phyloP scores from a whole-genome alignment of 768 basidiomycete species.

The Leccinum fibrillosum region DNA sequence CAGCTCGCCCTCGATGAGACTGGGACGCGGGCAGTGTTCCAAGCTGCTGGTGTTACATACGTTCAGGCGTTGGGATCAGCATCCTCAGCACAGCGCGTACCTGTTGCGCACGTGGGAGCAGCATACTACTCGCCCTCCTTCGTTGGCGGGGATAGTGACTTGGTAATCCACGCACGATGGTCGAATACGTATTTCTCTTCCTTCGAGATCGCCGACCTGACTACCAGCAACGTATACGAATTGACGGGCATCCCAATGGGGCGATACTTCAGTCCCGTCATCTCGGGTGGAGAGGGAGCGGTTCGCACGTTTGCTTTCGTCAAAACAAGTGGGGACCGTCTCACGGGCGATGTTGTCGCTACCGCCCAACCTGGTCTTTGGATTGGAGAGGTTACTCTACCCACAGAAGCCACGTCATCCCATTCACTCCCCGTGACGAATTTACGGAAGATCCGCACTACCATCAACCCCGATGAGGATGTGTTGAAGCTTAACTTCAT shows the following conservation, averaged over 20 bases:
- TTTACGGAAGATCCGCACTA: conserved; percentile 47
- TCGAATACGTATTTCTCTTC: conserved; percentile 59
- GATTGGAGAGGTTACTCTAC: conserved; percentile 55
- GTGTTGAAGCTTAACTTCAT: conserved; percentile 55
- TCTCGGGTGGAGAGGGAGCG: conserved; percentile 43
- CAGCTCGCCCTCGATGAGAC: conserved; percentile 55
- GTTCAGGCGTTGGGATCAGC: conserved; percentile 23
- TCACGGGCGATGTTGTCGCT: conserved; percentile 64
- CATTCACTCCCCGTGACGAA: conserved; percentile 41
- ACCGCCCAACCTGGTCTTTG: conserved; percentile 64
- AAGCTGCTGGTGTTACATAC: conserved; percentile 54
- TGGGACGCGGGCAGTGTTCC: conserved; percentile 56
- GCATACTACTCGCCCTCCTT: conserved; percentile 71
- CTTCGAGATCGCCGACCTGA: conserved; percentile 61
- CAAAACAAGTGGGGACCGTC: conserved; percentile 54
- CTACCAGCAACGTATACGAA: conserved; percentile 41
- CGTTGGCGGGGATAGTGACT: conserved; percentile 33
- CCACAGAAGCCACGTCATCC: conserved; percentile 26
- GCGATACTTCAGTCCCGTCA: conserved; percentile 57
- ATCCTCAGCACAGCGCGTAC: conserved; percentile 38
- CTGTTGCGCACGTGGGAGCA: conserved; percentile 43
- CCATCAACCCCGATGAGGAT: conserved; percentile 41
- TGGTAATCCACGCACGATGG: conserved; percentile 68
- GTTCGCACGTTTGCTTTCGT: conserved; percentile 57
- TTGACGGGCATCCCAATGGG: conserved; percentile 59